phyloP scores from a whole-genome alignment of 2,329 filamentous ascomycete genomes.

The Talaromyces funiculosus region DNA sequence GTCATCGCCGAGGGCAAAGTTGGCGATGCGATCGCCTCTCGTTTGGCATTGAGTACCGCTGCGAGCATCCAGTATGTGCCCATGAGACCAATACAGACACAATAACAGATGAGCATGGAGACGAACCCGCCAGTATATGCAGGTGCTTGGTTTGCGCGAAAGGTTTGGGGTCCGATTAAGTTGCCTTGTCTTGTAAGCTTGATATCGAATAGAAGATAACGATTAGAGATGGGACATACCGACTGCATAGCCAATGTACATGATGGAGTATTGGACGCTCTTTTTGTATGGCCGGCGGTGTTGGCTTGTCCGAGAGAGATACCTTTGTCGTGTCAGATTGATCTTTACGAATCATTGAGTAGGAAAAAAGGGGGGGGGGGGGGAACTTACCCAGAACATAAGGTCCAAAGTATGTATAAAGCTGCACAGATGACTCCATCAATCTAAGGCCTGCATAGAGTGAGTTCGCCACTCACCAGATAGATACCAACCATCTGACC shows the following conservation, averaged over 20 bases:
- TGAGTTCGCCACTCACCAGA: conserved; percentile 18
- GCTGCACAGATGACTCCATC: conserved; percentile 5
- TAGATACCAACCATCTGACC: conserved; percentile 39
- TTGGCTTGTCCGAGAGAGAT: conserved; percentile 29
- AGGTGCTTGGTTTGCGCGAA: conserved; percentile 35
- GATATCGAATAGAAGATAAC: neutral
- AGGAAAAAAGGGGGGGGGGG: no score
- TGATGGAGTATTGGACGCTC: conserved; percentile 33
- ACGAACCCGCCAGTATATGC: conserved; percentile 34
- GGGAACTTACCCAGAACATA: conserved; percentile 23
- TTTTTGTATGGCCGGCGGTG: conserved; percentile 38
- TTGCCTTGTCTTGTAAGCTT: conserved; percentile 23
- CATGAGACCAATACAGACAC: conserved; percentile 28
- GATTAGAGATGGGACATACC: conserved; percentile 18
- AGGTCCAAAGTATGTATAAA: conserved; percentile 37
- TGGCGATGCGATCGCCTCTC: neutral
- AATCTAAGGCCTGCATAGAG: neutral
- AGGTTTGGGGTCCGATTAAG: conserved; percentile 41
- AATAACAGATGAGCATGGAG: conserved; percentile 34
- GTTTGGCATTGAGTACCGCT: conserved; percentile 16
- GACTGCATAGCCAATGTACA: conserved; percentile 37
- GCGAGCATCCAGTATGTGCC: conserved; percentile 28
- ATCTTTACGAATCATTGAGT: no score
- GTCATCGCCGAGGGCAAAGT: neutral
- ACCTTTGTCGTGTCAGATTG: conserved; percentile 2